Evolutionary conservation across 345 rosid species (phyloP).

Genomic region (Eutrema heterophyllum): DNA sequence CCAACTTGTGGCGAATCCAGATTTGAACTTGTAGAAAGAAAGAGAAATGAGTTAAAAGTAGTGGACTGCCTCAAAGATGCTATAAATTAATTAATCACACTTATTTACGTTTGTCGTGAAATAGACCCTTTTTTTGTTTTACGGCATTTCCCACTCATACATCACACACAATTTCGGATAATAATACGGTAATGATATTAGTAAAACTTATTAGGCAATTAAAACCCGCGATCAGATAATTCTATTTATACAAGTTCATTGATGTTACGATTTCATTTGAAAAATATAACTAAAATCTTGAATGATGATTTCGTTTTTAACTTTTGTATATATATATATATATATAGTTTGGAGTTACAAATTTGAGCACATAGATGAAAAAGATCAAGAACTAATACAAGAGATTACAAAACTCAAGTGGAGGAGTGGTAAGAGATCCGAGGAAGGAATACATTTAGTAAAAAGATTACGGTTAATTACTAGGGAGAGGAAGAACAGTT

Average conservation of each 20-base stretch:
- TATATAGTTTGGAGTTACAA: too few relatives aligned
- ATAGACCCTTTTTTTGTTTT: not conserved
- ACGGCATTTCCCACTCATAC: not conserved
- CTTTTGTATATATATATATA: not conserved
- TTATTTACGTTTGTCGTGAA: not conserved
- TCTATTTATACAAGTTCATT: not conserved
- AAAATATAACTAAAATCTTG: too few relatives aligned
- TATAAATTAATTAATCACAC: conserved; percentile 10
- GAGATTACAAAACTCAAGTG: too few relatives aligned
- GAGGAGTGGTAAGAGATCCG: too few relatives aligned
- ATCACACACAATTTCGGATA: not conserved
- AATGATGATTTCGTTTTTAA: too few relatives aligned
- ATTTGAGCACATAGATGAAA: too few relatives aligned
- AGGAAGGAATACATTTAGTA: too few relatives aligned
- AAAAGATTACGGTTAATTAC: too few relatives aligned
- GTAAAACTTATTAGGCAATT: not conserved
- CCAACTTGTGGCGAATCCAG: not conserved
- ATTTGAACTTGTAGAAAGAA: not conserved
- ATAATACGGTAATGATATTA: not conserved
- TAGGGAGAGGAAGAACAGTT: too few relatives aligned
- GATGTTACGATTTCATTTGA: too few relatives aligned
- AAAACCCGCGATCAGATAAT: not conserved
- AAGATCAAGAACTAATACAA: too few relatives aligned
- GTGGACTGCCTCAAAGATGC: conserved; percentile 11
- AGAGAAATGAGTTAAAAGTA: not conserved